Base-by-base conservation (phyloP, 805 yeast species). In the Wickerhamomyces mucosus region DNA sequence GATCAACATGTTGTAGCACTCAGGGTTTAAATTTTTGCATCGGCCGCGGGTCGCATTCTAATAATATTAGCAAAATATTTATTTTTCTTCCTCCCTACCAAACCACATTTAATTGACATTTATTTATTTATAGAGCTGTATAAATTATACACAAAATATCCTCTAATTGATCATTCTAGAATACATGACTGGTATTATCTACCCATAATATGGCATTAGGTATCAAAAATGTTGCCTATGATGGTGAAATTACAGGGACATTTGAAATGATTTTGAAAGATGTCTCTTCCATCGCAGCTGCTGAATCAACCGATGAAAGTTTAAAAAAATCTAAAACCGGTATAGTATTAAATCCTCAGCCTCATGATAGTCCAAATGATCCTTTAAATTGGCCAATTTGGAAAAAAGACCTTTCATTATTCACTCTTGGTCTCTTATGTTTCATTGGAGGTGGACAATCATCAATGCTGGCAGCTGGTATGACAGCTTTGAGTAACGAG, bases 381-480 rank as follows among this genome's bases (percentile, higher is more conserved):
- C 82, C 82, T 3, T 56, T 75, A 25, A 75, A 75, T 43, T 73
- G 81, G 82, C 78, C 80, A 1, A 43, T 62, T 7, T 69, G 76
- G 72, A 58, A 70, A 25, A 56, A 78, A 18, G 80, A 74, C 38
- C 36, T 70, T 28, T 70, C 78, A 7, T 52, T 74, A 25, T 40
- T 61, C 9, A 66, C 65, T 13, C 62, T 74, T 21, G 78, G 79
- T 5, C 63, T 69, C 41, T 77, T 69, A 38, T 68, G 73, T 10
- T 69, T 74, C 41, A 53, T 74, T 9, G 73, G 75, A 5, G 81
- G 80, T 19, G 80, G 81, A 20, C 75, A 69, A 50, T 65, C 76
- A 4, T 72, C 81, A 4, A 54, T 75, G 23, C 54, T 74, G 34
- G 78, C 80, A 1, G 72, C 79, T 1, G 80, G 75, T 1, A 58